Conservation (phyloP, 2,329 filamentous ascomycete genomes). For the Ophidiomyces ophidiicola region DNA sequence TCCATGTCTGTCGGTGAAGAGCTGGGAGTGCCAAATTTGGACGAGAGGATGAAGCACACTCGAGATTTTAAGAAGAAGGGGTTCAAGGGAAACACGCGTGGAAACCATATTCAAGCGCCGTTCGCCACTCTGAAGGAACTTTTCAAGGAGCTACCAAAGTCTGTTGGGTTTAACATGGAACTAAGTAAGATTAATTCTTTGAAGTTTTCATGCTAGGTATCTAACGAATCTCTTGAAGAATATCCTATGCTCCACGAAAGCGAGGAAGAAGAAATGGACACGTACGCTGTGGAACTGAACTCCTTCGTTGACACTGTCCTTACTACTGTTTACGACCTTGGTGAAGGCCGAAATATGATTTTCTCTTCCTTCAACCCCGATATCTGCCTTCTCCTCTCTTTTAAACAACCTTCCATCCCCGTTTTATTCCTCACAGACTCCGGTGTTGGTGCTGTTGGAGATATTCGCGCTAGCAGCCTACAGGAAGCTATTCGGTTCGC, state of each 20-base stretch:
- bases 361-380: conserved; percentile 98
- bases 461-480: conserved; percentile 78
- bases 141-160: conserved; percentile 68
- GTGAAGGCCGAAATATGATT: conserved; percentile 74
- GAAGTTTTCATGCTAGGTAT: background rate
- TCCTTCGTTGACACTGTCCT: conserved; percentile 92
- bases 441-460: conserved; percentile 66
- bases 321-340: conserved; percentile 75
- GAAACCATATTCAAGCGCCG: conserved; percentile 87
- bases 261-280: conserved; percentile 88
- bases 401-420: conserved; percentile 95
- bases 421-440: conserved; percentile 91
- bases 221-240: conserved; percentile 35
- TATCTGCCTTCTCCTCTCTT: conserved; percentile 82
- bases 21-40: conserved; percentile 42
- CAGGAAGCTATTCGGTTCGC: conserved; percentile 95
- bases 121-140: conserved; percentile 93
- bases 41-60: conserved; percentile 93
- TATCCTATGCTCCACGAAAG: conserved; percentile 96
- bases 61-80: conserved; percentile 88
- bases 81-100: conserved; percentile 88
- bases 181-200: conserved; percentile 47
- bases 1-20: conserved; percentile 50
- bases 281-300: conserved; percentile 68
- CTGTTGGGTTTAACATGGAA: conserved; percentile 94